Percentiles rank a stretch among this genome's conserved stretches.
Conservation (phyloP, 2,329 filamentous ascomycete genomes). For the Alternaria brassicae region DNA sequence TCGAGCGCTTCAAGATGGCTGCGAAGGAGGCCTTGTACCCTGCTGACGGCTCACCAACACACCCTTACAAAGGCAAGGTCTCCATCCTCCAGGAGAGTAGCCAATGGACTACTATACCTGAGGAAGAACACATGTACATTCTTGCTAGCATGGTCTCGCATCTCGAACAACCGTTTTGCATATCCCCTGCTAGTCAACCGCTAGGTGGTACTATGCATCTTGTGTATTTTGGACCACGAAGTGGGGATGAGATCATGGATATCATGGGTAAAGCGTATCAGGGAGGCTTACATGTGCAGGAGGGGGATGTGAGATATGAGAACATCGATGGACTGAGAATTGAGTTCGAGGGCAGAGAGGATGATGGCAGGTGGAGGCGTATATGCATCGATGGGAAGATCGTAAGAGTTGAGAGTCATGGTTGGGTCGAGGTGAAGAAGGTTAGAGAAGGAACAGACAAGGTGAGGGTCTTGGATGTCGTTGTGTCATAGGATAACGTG, state of each 20-base stretch:
- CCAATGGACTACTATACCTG: slow-evolving; percentile 47
- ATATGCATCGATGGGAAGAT: slow-evolving; percentile 94
- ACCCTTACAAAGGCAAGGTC: slow-evolving; percentile 64
- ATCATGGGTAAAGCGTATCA: slow-evolving; percentile 73
- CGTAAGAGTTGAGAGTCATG: slow-evolving; percentile 72
- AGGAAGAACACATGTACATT: slow-evolving; percentile 73
- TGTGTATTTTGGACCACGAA: slow-evolving; percentile 75
- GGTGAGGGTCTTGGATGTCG: slow-evolving; percentile 50
- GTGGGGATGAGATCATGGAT: slow-evolving; percentile 72
- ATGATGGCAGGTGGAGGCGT: slow-evolving; percentile 78
- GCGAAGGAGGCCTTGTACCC: slow-evolving; percentile 76
- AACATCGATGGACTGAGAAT: slow-evolving; percentile 72
- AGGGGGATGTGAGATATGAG: slow-evolving; percentile 70
- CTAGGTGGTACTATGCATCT: slow-evolving; percentile 75
- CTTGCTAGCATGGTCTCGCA: slow-evolving; percentile 79
- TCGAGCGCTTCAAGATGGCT: slow-evolving; percentile 82
- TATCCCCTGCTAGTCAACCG: slow-evolving; percentile 75
- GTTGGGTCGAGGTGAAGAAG: slow-evolving; percentile 71
- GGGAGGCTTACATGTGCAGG: slow-evolving; percentile 63
- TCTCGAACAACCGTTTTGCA: slow-evolving; percentile 80
- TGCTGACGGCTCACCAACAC: slow-evolving; percentile 59
- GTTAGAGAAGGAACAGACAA: slow-evolving; percentile 56
- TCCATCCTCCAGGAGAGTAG: slow-evolving; percentile 46
- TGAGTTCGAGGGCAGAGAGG: slow-evolving; percentile 64
- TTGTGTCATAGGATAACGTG: slow-evolving; percentile 7